Conservation (phyloP, 2,329 filamentous ascomycete species). For the Zymoseptoria brevis region DNA sequence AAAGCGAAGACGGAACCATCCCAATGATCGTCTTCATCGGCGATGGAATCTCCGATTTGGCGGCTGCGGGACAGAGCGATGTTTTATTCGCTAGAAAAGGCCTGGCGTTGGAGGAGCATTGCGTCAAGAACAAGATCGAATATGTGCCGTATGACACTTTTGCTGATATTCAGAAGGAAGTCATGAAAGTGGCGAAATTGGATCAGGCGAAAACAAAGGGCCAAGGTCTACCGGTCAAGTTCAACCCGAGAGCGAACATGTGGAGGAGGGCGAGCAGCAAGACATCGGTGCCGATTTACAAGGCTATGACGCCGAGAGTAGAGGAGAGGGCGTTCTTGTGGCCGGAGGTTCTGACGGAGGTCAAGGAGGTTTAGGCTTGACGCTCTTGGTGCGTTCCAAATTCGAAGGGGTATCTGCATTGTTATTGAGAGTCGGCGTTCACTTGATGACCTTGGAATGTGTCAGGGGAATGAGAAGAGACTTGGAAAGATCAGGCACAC, state of each 20-base stretch:
- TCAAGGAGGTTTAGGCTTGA: neutral
- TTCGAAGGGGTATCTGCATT: no score
- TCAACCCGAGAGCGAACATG: slow-evolving; percentile 61
- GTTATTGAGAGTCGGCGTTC: no score
- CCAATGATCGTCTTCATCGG: slow-evolving; percentile 63
- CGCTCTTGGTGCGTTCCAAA: no score
- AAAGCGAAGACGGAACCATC: slow-evolving; percentile 53
- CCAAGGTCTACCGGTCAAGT: slow-evolving; percentile 50
- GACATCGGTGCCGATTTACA: slow-evolving; percentile 45
- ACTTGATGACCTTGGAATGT: no score
- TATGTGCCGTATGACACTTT: slow-evolving; percentile 60
- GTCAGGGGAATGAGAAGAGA: no score
- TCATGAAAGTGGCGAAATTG: slow-evolving; percentile 50
- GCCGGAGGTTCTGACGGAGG: slow-evolving; percentile 46
- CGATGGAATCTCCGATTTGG: slow-evolving; percentile 60
- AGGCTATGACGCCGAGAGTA: slow-evolving; percentile 43
- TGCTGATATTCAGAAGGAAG: slow-evolving; percentile 55
- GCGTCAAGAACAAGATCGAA: slow-evolving; percentile 51
- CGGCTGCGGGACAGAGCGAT: slow-evolving; percentile 58
- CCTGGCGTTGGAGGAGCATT: slow-evolving; percentile 58
- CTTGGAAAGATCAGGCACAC: neutral
- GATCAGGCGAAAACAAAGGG: slow-evolving; percentile 56
- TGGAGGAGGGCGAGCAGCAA: slow-evolving; percentile 57
- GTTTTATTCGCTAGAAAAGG: slow-evolving; percentile 53
- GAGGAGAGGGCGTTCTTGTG: slow-evolving; percentile 58